Evolutionary conservation across 441 rosid species (phyloP).

Genomic region (Syzygium malaccense): DNA sequence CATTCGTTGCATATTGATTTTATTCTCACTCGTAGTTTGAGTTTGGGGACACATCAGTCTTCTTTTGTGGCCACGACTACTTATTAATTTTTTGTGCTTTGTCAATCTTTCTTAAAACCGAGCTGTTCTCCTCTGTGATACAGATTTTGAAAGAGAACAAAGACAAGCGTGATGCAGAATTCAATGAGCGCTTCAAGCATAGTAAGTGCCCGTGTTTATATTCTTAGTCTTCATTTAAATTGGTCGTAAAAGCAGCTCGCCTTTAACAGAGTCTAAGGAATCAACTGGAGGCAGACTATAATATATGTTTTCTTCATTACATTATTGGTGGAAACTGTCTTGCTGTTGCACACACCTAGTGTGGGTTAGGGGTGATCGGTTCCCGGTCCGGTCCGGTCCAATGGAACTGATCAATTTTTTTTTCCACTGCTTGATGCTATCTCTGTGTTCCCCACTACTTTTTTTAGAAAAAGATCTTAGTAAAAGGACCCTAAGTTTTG

Average conservation of each 20-base stretch:
- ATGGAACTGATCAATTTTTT: too few species aligned
- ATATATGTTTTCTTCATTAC: neutral
- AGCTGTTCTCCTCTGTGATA: neutral
- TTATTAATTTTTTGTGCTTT: neutral
- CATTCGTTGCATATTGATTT: neutral
- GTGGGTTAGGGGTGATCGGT: neutral
- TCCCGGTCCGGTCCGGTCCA: too few species aligned
- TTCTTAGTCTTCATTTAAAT: neutral
- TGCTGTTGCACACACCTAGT: neutral
- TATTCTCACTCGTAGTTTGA: neutral
- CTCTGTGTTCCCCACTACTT: too few species aligned
- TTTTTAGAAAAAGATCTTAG: too few species aligned
- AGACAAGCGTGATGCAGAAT: slow-evolving; percentile 93
- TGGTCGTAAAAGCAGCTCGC: neutral
- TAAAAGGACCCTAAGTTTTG: too few species aligned
- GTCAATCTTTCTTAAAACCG: neutral
- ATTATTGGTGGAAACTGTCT: neutral
- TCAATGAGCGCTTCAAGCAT: slow-evolving; percentile 92
- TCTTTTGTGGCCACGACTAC: neutral
- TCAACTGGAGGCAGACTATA: neutral
- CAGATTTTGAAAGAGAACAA: slow-evolving; percentile 93
- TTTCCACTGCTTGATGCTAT: too few species aligned
- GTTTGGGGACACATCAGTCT: neutral
- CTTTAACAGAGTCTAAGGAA: neutral
- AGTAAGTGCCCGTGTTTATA: slow-evolving; percentile 35